phyloP scores from a whole-genome alignment of 2,329 filamentous ascomycete genomes.

The Penicillium sp. region DNA sequence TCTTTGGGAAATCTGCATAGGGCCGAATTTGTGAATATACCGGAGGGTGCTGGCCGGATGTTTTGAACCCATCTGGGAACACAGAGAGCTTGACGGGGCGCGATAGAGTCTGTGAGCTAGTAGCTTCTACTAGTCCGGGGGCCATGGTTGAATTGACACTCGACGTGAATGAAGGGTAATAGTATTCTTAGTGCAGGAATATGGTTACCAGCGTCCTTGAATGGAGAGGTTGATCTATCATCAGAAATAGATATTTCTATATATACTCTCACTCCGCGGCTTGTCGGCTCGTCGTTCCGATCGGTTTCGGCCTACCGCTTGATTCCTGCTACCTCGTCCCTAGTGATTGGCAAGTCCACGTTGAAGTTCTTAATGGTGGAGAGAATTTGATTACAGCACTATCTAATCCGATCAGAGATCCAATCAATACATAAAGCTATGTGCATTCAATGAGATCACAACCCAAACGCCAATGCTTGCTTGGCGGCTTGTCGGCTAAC shows the following conservation, averaged over 20 bases:
- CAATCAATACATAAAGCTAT: background rate
- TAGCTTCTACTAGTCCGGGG: constrained; percentile 3
- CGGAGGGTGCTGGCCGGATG: constrained; percentile 68
- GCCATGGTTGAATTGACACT: constrained; percentile 5
- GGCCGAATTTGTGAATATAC: constrained; percentile 60
- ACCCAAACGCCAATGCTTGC: background rate
- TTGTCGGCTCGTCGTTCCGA: constrained; percentile 15
- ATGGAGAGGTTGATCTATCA: background rate
- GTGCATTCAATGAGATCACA: background rate
- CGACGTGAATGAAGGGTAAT: background rate
- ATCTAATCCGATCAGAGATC: background rate
- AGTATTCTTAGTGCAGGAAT: no score
- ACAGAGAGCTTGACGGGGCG: constrained; percentile 25
- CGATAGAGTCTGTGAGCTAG: background rate
- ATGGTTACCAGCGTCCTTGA: background rate
- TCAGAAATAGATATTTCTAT: background rate
- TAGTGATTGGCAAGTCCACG: background rate
- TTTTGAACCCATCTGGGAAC: constrained; percentile 63
- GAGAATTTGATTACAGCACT: background rate
- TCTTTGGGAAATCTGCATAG: constrained; percentile 65
- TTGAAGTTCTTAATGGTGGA: background rate
- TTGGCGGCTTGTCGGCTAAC: background rate
- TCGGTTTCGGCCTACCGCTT: background rate
- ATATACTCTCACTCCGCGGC: constrained; percentile 6
- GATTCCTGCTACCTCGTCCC: background rate